Evolutionary conservation across 2,329 filamentous ascomycete species (phyloP).

Genomic region (Ophiocordyceps sinensis): DNA sequence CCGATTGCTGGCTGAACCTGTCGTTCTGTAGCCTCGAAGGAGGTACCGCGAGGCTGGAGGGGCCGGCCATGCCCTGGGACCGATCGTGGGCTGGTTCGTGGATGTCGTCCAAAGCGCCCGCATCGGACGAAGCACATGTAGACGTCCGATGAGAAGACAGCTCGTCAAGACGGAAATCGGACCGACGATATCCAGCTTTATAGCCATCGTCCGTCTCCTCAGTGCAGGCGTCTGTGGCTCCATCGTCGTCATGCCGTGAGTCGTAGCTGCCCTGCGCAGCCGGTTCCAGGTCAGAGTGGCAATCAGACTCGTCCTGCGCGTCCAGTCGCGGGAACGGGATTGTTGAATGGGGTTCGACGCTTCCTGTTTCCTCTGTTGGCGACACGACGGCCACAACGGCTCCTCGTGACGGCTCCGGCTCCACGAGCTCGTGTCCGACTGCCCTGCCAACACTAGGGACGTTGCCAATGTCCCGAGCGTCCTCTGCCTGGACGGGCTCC

Average conservation of each 20-base stretch:
- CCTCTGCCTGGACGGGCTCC: constrained; percentile 9
- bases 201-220: constrained; percentile 20
- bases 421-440: constrained; percentile 24
- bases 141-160: constrained; percentile 21
- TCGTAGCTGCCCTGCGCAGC: constrained; percentile 10
- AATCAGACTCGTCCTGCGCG: constrained; percentile 22
- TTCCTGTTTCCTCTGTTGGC: constrained; percentile 14
- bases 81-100: constrained; percentile 12
- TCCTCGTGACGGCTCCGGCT: constrained; percentile 12
- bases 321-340: constrained; percentile 21
- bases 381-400: constrained; percentile 36
- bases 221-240: constrained; percentile 19
- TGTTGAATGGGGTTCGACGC: constrained; percentile 6
- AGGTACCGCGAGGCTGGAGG: constrained; percentile 33
- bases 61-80: constrained; percentile 19
- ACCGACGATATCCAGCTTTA: constrained; percentile 12
- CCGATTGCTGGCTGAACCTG: constrained; percentile 38
- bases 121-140: constrained; percentile 25
- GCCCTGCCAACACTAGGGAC: constrained; percentile 12
- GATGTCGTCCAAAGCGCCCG: constrained; percentile 13
- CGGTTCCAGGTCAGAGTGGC: constrained; percentile 20
- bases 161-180: constrained; percentile 14
- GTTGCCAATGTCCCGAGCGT: constrained; percentile 1
- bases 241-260: constrained; percentile 16
- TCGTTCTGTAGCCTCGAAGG: constrained; percentile 26